Evolutionary conservation across 2,329 filamentous ascomycete genomes (phyloP), one percentile per base, ranked within the genome.

Genomic region (Coniochaeta pulveracea): DNA sequence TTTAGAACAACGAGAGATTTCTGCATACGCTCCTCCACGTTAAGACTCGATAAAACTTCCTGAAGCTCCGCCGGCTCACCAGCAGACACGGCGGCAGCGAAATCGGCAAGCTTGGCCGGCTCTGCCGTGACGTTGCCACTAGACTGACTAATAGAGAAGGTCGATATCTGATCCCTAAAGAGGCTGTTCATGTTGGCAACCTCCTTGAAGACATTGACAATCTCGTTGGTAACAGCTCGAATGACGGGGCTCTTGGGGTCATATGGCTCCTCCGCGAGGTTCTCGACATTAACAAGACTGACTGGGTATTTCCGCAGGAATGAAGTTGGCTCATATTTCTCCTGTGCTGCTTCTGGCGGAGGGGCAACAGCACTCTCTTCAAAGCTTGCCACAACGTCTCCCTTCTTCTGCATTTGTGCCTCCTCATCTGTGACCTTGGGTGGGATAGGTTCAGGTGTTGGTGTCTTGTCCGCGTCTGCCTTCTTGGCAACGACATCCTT

Each of bases 161-260:
- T 93, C 1, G 88, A 93, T 35, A 98, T 93, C 52, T 98, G 91
- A 50, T 98, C 91, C 37, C 89, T 76, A 68, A 98, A 98, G 14
- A 98, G 69, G 38, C 83, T 85, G 61, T 96, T 98, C 58, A 95
- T 76, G 27, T 78, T 81, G 8, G 89, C 89, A 34, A 98, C 85
- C 54, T 96, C 88, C 61, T 95, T 96, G 67, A 95, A 96, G 1
- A 94, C 91, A 54, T 95, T 96, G 52, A 98, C 86, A 40, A 98
- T 96, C 61, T 98, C 93, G 49, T 89, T 94, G 32, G 89, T 91
- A 28, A 98, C 77, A 10, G 91, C 91, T 35, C 85, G 80, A 39
- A 96, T 86, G 21, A 91, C 78, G 12, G 80, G 80, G 49, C 82
- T 91, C 58, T 89, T 93, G 50, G 85, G 80, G 54, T 96, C 91